Evolutionary conservation across 371 early-diverging fungal species (phyloP).

Genomic region (Apophysomyces sp.): DNA sequence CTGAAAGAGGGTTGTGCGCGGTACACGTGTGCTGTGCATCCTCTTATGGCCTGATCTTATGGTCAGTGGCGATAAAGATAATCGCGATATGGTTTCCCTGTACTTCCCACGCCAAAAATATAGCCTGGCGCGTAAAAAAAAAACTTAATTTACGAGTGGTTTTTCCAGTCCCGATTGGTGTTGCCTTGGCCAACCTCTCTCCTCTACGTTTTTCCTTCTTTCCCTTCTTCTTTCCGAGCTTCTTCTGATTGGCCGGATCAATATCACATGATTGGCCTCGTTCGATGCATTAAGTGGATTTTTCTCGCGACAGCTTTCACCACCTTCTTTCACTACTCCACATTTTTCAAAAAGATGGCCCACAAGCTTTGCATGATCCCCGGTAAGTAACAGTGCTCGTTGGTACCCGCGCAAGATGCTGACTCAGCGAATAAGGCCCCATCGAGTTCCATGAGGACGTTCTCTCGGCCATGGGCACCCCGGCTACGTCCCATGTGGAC

Average conservation of each 20-base stretch:
- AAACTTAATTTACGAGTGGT: background rate
- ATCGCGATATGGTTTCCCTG: background rate
- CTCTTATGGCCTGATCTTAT: background rate
- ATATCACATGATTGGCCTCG: background rate
- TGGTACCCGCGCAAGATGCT: background rate
- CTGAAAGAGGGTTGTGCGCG: too few relatives aligned
- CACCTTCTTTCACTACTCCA: constrained; percentile 1
- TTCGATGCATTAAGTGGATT: constrained; percentile 3
- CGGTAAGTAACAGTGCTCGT: constrained; percentile 42
- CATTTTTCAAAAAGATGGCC: background rate
- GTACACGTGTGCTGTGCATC: background rate
- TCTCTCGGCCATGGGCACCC: constrained; percentile 85
- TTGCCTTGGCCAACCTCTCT: background rate
- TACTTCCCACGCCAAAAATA: background rate
- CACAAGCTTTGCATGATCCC: constrained; percentile 93
- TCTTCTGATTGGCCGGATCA: background rate
- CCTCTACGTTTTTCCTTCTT: background rate
- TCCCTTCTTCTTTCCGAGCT: background rate
- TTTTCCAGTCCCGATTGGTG: background rate
- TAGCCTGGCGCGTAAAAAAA: background rate
- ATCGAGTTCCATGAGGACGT: constrained; percentile 93
- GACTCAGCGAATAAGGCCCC: constrained; percentile 60
- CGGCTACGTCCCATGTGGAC: constrained; percentile 92
- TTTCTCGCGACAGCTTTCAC: background rate
- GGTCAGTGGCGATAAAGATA: background rate